Evolutionary conservation across 225 moss, liverwort and hornwort species (phyloP).

Genomic region (Polytrichum commune): DNA sequence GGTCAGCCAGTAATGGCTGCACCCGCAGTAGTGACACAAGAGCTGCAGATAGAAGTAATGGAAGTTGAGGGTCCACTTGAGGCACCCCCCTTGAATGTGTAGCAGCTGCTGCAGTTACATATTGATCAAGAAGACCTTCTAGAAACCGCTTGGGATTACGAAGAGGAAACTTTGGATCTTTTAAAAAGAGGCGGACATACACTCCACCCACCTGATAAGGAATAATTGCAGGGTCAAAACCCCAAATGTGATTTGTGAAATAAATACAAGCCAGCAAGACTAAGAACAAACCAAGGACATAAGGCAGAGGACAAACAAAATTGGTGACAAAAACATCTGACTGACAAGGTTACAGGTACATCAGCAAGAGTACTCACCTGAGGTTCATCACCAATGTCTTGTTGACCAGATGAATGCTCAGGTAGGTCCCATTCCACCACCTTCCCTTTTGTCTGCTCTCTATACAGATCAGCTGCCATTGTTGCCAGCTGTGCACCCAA

Average conservation of each 20-base stretch:
- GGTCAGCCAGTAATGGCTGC: conserved; percentile 89
- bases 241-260: too few species aligned
- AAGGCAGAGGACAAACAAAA: neutral
- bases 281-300: neutral
- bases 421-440: conserved; percentile 94
- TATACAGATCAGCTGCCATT: conserved; percentile 79
- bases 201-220: conserved; percentile 81
- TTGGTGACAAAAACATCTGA: neutral
- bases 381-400: conserved; percentile 81
- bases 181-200: conserved; percentile 86
- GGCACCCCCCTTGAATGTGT: conserved; percentile 60
- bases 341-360: neutral
- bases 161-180: conserved; percentile 89
- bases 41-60: conserved; percentile 87
- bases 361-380: conserved; percentile 40
- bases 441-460: conserved; percentile 88
- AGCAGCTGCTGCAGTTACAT: conserved; percentile 87
- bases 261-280: neutral
- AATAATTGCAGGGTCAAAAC: too few species aligned
- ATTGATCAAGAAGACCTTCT: conserved; percentile 88
- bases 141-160: conserved; percentile 89
- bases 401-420: conserved; percentile 73
- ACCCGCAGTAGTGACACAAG: conserved; percentile 85
- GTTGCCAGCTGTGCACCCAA: conserved; percentile 81
- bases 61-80: conserved; percentile 70